Base-by-base conservation (phyloP, 495 filamentous ascomycete genomes). In the Hypoxylon fuscum region DNA sequence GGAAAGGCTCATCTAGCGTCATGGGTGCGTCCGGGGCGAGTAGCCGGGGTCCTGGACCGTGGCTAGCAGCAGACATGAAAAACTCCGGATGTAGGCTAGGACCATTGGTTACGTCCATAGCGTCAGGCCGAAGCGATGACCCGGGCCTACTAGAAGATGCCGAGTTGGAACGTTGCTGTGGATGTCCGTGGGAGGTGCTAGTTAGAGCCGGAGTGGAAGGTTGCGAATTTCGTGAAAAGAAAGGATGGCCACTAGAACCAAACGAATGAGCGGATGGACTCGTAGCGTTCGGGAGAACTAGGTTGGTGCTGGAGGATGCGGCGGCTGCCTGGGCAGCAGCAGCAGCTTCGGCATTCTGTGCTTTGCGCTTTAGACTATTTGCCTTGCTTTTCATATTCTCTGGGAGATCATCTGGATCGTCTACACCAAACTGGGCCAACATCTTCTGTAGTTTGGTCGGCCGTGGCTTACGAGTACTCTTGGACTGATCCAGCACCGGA, bases 381-480 rank as follows among this genome's bases (percentile, higher is more conserved):
- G 86, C 83, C 74, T 96, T 97, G 6, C 88, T 83, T 32, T 90
- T 86, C 47, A 93, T 81, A 57, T 87, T 85, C 59, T 89, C 86
- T 0, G 95, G 95, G 0, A 98, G 84, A 56, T 96, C 89, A 37
- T 97, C 96, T 0, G 91, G 91, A 65, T 92, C 88, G 1, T 89
- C 87, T 9, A 98, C 88, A 23, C 92, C 92, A 35, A 92, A 84
- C 62, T 93, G 87, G 6, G 85, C 85, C 85, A 99, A 92, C 62
- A 98, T 82, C 78, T 97, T 98, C 74, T 98, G 94, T 68, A 97
- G 86, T 75, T 99, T 99, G 2, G 95, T 99, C 10, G 95, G 95
- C 7, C 95, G 87, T 29, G 96, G 96, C 74, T 99, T 99, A 41
- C 95, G 87, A n/a, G 95, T 99, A 31, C 92, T 96, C 70, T 92